Base-by-base conservation (phyloP, 805 yeast genomes). In the Metschnikowia aberdeeniae region DNA sequence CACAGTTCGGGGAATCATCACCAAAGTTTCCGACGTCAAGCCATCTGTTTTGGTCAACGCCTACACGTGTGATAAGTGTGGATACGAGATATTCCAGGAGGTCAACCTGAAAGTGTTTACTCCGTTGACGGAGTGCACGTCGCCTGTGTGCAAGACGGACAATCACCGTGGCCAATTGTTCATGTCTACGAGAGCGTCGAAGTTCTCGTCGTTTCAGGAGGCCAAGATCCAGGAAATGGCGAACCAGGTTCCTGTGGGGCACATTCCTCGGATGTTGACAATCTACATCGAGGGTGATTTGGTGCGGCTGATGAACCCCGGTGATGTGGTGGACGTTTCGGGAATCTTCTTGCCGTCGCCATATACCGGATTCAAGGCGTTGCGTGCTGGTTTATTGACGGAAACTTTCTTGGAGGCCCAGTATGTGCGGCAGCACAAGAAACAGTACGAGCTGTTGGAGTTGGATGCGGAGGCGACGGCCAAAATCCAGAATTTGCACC, bases 51-150 rank as follows among this genome's bases (percentile, higher is more conserved):
- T 79, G 49, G 97, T 93, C 43, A 89, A 85, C 57, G 98, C 99
- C 1, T 95, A 92, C 63, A 88, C 98, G 6, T 93, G 99, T 70
- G 99, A 93, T 63, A 86, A 86, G 57, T 93, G 99, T 74, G 99
- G 99, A 39, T 85, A 79, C 66, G 99, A 93, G 68, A 82, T 89
- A 43, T 93, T 95, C 75, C 98, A 93, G 70, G 98, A 95, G 63
- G 96, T 93, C 53, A 83, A 80, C 53, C 70, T 90, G 14, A 81
- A 82, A 61, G 82, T 86, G 36, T 95, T 87, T 67, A 82, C 86
- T 26, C 99, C 99, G n/a, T 70, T 89, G 43, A 63, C 72, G 3
- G 95, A 89, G 59, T 93, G 99, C 70, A 81, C 89, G 1, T 86
- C 97, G 1, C 76, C 76, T 24, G 82, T 81, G 53, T 93, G 99